These are phyloP conservation scores for Clonostachys solani DNA, from an alignment of 2,329 filamentous ascomycete species.

Conservation along the genomic window DNA sequence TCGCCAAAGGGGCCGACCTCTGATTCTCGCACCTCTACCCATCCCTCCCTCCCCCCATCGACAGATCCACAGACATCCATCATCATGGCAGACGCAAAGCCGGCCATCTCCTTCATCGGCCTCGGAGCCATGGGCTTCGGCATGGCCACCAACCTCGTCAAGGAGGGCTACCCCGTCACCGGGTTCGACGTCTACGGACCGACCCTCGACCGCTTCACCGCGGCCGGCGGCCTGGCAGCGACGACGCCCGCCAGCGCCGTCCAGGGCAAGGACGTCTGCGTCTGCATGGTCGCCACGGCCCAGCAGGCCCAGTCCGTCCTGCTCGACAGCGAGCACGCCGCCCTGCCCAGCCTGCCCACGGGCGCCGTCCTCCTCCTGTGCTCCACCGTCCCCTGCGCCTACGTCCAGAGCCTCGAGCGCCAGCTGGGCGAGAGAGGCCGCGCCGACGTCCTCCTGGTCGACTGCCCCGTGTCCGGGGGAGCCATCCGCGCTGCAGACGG, in stretches of 20 bases:
- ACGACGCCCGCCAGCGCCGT: slow-evolving; percentile 59
- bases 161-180: slow-evolving; percentile 60
- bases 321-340: slow-evolving; percentile 53
- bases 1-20: too few species aligned
- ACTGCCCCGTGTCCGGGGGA: slow-evolving; percentile 19
- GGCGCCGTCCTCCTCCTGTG: slow-evolving; percentile 61
- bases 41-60: too few species aligned
- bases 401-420: slow-evolving; percentile 55
- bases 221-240: slow-evolving; percentile 56
- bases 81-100: slow-evolving; percentile 22
- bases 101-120: slow-evolving; percentile 61
- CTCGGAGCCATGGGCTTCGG: slow-evolving; percentile 80
- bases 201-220: slow-evolving; percentile 60
- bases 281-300: slow-evolving; percentile 74
- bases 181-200: slow-evolving; percentile 69
- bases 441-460: slow-evolving; percentile 49
- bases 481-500: slow-evolving; percentile 47
- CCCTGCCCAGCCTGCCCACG: slow-evolving; percentile 40
- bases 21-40: too few species aligned
- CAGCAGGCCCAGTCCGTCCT: slow-evolving; percentile 64
- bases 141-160: slow-evolving; percentile 72
- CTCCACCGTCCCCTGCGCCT: slow-evolving; percentile 66
- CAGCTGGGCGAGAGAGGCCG: slow-evolving; percentile 51
- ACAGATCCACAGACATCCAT: neutral
- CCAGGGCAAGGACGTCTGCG: slow-evolving; percentile 51